These are phyloP conservation scores for Candida alai DNA, from an alignment of 805 yeast species.

Conservation along the genomic window DNA sequence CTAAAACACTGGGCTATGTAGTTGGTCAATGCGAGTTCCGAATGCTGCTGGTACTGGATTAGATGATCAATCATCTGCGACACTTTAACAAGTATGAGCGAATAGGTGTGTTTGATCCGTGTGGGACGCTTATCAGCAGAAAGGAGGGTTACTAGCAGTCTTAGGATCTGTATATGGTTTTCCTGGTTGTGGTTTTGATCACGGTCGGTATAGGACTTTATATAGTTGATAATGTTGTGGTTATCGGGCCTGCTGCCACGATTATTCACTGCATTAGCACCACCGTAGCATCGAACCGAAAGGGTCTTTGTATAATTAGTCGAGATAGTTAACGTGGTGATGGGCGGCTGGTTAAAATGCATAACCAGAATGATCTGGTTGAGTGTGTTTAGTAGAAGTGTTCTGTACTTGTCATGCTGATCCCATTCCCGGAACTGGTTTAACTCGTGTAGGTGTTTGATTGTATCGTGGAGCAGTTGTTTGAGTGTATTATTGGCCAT, in stretches of 20 bases:
- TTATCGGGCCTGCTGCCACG: background rate
- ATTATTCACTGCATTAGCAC: background rate
- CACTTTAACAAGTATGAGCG: conserved; percentile 13
- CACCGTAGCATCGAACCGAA: background rate
- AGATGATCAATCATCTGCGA: conserved; percentile 15
- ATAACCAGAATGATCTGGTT: background rate
- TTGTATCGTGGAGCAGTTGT: background rate
- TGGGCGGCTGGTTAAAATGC: background rate
- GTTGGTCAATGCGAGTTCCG: conserved; percentile 13
- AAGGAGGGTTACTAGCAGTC: background rate
- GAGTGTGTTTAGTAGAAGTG: background rate
- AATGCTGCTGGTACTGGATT: conserved; percentile 12
- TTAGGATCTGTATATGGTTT: background rate
- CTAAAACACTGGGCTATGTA: conserved; percentile 16
- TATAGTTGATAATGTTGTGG: conserved; percentile 1
- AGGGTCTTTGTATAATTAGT: background rate
- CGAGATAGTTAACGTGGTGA: background rate
- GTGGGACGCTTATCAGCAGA: conserved; percentile 9
- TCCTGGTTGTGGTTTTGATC: background rate
- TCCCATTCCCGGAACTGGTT: background rate
- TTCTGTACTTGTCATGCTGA: conserved; percentile 1
- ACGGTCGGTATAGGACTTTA: background rate
- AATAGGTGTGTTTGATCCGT: conserved; percentile 16
- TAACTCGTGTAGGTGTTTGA: conserved; percentile 2
- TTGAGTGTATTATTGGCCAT: too few species aligned